Percentiles rank a stretch among this genome's conserved stretches.
phyloP scores from a whole-genome alignment of 805 yeast genomes.

The Candida pseudofarinosa region DNA sequence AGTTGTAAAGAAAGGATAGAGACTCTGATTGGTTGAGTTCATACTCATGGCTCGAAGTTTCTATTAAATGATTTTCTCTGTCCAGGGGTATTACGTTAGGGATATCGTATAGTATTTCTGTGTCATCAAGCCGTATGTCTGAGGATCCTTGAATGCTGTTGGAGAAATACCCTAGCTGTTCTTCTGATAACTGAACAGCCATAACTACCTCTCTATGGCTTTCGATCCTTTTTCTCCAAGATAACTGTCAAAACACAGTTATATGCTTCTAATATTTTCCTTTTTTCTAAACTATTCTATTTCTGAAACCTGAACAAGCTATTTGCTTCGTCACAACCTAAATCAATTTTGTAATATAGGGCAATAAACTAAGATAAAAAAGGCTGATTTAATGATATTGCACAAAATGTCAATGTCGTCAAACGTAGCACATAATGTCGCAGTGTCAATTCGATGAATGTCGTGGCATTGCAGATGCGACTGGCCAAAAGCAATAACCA shows the following conservation, averaged over 20 bases:
- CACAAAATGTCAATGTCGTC: not conserved
- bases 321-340: too few species aligned
- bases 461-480: too few species aligned
- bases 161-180: slow-evolving; percentile 4
- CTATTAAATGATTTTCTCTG: not conserved
- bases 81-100: not conserved
- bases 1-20: slow-evolving; percentile 35
- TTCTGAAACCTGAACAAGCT: too few species aligned
- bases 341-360: too few species aligned
- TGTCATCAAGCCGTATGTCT: not conserved
- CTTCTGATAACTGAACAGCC: slow-evolving; percentile 7
- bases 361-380: not conserved
- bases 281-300: too few species aligned
- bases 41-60: slow-evolving; percentile 21
- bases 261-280: not conserved
- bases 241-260: not conserved
- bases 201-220: not conserved
- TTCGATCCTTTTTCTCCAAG: not conserved
- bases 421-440: too few species aligned
- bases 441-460: too few species aligned
- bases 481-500: too few species aligned
- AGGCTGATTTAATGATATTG: not conserved
- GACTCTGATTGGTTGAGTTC: slow-evolving; percentile 40
- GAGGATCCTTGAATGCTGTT: not conserved
- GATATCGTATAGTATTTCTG: not conserved